Evolutionary conservation across 257 asterid genomes (phyloP).

Genomic region (Rhazya stricta): DNA sequence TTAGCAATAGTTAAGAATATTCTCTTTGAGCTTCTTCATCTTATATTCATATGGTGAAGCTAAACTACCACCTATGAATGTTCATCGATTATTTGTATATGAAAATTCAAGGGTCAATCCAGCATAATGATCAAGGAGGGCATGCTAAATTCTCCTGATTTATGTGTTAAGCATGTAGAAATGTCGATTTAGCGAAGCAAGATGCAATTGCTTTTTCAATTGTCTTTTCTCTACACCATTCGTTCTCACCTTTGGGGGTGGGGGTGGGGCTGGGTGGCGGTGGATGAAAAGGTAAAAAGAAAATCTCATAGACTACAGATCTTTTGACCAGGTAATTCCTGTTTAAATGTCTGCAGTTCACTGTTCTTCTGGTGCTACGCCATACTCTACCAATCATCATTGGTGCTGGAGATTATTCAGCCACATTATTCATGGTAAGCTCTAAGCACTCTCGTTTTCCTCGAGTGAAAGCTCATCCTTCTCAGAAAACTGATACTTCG

Average conservation of each 20-base stretch:
- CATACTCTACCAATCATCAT: slow-evolving; percentile 26
- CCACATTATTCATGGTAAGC: slow-evolving; percentile 19
- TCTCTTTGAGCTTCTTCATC: not conserved
- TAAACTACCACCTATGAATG: too few species aligned
- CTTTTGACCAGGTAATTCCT: slow-evolving; percentile 1
- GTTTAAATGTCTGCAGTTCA: slow-evolving; percentile 43
- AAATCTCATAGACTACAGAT: not conserved
- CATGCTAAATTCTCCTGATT: too few species aligned
- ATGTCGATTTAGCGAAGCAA: not conserved
- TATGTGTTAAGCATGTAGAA: not conserved
- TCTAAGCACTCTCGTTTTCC: not conserved
- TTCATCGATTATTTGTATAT: too few species aligned
- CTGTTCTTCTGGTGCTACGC: slow-evolving; percentile 51
- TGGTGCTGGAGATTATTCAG: slow-evolving; percentile 19
- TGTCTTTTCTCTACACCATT: not conserved
- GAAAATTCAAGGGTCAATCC: too few species aligned
- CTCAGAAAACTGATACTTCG: not conserved
- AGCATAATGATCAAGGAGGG: too few species aligned
- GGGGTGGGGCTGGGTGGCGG: not conserved
- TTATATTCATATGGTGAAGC: not conserved
- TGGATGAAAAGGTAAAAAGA: not conserved
- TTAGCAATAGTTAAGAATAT: not conserved
- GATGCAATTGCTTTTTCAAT: not conserved
- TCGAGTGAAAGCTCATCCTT: not conserved
- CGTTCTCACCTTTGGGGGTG: not conserved